Conservation (phyloP, 108 stramenopile species). For the Skeletonema costatum region DNA sequence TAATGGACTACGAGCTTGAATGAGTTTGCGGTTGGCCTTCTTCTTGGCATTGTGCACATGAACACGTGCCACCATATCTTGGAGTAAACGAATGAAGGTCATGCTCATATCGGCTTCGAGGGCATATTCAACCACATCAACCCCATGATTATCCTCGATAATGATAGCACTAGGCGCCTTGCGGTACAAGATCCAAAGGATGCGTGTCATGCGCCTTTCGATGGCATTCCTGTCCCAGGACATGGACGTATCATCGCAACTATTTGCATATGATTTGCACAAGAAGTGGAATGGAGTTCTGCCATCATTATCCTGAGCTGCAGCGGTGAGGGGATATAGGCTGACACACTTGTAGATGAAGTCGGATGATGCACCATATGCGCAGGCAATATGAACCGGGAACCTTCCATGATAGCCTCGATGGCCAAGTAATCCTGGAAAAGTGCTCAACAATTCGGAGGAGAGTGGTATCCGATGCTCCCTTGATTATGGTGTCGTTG, state of each 20-base stretch:
- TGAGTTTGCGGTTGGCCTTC: constrained; percentile 7
- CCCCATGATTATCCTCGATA: constrained; percentile 14
- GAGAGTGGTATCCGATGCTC: constrained; percentile 10
- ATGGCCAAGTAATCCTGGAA: constrained; percentile 4
- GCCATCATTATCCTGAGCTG: constrained; percentile 17
- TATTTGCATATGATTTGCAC: constrained; percentile 6
- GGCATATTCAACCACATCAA: constrained; percentile 27
- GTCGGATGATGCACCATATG: constrained; percentile 1
- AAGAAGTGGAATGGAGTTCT: constrained; percentile 26
- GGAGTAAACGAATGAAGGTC: constrained; percentile 10
- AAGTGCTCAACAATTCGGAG: constrained; percentile 14
- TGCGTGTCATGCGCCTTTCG: constrained; percentile 9
- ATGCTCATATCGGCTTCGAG: constrained; percentile 20
- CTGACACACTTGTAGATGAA: constrained; percentile 25
- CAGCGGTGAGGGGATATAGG: constrained; percentile 10
- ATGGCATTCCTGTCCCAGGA: background rate
- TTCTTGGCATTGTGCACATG: constrained; percentile 8
- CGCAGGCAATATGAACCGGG: constrained; percentile 20
- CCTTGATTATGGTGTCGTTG: constrained; percentile 15
- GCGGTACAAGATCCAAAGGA: constrained; percentile 24
- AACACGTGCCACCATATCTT: constrained; percentile 17
- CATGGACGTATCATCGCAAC: background rate
- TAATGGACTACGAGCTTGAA: constrained; percentile 9
- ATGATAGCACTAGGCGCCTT: constrained; percentile 18
- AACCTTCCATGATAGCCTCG: constrained; percentile 5